Evolutionary conservation across 345 rosid genomes (phyloP).

Genomic region (Linum trigynum): DNA sequence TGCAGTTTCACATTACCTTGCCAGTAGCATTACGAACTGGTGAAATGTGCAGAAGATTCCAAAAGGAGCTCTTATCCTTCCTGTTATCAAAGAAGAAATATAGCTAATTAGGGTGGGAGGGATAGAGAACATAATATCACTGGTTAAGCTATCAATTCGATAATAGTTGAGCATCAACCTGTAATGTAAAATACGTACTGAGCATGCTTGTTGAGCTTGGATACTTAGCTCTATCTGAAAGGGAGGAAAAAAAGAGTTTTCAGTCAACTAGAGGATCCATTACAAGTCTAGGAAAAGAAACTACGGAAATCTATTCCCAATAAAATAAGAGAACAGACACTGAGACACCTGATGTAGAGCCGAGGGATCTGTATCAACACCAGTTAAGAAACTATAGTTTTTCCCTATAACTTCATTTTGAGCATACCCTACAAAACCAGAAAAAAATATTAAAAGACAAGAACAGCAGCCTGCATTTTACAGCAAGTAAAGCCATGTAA

Average conservation of each 20-base stretch:
- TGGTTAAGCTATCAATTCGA: conserved; percentile 9
- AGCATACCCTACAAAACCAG: conserved; percentile 48
- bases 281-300: conserved; percentile 1
- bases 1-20: conserved; percentile 47
- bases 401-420: conserved; percentile 78
- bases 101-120: conserved; percentile 4
- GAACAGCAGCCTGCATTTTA: neutral
- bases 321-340: neutral
- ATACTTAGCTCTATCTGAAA: conserved; percentile 65
- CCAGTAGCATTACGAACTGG: conserved; percentile 93
- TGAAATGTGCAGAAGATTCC: conserved; percentile 89
- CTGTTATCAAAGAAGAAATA: conserved; percentile 32
- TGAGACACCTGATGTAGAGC: conserved; percentile 42
- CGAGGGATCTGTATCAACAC: conserved; percentile 57
- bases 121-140: neutral
- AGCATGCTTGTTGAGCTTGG: conserved; percentile 57
- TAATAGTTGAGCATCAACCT: conserved; percentile 54
- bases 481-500: neutral
- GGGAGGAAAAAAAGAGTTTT: conserved; percentile 5
- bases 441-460: neutral
- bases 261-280: conserved; percentile 9
- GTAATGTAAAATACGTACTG: conserved; percentile 90
- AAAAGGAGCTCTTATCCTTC: conserved; percentile 69
- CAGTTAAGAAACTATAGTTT: conserved; percentile 59
- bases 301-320: neutral